Percentiles rank a stretch among this genome's conserved stretches.
These are phyloP conservation scores for Candida endomychidarum DNA, from an alignment of 805 yeast genomes.

Conservation along the genomic window DNA sequence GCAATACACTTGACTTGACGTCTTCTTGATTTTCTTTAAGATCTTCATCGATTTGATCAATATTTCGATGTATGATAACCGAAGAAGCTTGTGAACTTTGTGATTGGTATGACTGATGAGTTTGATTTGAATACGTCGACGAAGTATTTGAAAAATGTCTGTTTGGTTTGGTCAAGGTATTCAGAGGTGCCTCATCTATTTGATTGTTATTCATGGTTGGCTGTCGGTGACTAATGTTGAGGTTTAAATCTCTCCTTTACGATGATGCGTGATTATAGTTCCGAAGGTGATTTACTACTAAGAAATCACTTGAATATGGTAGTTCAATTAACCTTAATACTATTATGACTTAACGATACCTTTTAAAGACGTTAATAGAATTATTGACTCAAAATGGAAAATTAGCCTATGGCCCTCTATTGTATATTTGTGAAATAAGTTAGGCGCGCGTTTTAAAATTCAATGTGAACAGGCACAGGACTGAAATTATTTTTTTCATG, in stretches of 20 bases:
- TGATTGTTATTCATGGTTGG: background rate
- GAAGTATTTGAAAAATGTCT: slow-evolving; percentile 14
- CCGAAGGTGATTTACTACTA: too few relatives aligned
- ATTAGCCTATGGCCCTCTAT: too few relatives aligned
- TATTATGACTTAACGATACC: too few relatives aligned
- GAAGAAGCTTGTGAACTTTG: slow-evolving; percentile 17
- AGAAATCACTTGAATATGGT: too few relatives aligned
- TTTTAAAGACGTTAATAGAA: too few relatives aligned
- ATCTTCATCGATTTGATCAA: slow-evolving; percentile 18
- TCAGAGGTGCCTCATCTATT: background rate
- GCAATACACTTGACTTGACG: slow-evolving; percentile 34
- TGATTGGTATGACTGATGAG: slow-evolving; percentile 20
- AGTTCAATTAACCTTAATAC: too few relatives aligned
- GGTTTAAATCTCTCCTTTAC: background rate
- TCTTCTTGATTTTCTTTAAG: slow-evolving; percentile 9
- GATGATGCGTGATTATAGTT: background rate
- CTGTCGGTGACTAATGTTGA: background rate
- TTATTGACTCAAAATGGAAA: too few relatives aligned
- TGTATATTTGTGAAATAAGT: too few relatives aligned
- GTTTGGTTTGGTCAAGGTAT: background rate
- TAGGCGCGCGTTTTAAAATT: slow-evolving; percentile 7
- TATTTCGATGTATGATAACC: slow-evolving; percentile 19
- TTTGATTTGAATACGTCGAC: slow-evolving; percentile 20
- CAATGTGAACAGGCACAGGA: slow-evolving; percentile 2
- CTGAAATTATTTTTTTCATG: slow-evolving; percentile 3